phyloP scores from a whole-genome alignment of 148 eudicot genomes.

The Rhododendron griersonianum region DNA sequence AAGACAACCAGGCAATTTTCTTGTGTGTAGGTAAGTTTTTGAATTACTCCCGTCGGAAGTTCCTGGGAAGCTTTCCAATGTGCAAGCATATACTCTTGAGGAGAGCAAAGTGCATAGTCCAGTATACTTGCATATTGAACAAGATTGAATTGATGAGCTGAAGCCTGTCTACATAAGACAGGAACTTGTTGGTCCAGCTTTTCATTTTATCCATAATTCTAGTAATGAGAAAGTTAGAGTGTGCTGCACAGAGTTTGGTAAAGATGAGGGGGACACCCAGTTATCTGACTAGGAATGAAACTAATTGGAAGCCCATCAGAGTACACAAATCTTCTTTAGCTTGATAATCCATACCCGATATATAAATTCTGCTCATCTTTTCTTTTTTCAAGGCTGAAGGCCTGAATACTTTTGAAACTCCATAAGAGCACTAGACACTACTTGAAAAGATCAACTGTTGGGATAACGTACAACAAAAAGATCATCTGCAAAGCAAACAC shows the following conservation, averaged over 20 bases:
- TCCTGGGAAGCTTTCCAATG: background rate
- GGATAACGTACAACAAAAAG: background rate
- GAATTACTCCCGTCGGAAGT: background rate
- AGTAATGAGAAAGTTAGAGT: background rate
- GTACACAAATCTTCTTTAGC: background rate
- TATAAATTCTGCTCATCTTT: background rate
- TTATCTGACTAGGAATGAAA: background rate
- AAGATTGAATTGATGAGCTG: background rate
- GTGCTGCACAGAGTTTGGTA: background rate
- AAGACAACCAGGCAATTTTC: background rate
- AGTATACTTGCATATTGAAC: background rate
- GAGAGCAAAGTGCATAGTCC: background rate
- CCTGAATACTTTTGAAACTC: background rate
- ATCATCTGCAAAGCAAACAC: background rate
- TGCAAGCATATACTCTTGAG: background rate
- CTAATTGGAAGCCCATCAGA: background rate
- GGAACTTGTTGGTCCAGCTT: conserved; percentile 1
- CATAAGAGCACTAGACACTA: background rate
- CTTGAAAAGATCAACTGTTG: background rate
- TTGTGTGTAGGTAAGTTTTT: background rate
- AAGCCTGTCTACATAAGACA: background rate
- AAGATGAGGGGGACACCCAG: background rate
- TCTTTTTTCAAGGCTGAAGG: background rate
- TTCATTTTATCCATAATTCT: background rate
- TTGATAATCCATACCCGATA: background rate